Evolutionary conservation across 2,329 filamentous ascomycete species (phyloP).

Genomic region (Atkinsonella hypoxylon): DNA sequence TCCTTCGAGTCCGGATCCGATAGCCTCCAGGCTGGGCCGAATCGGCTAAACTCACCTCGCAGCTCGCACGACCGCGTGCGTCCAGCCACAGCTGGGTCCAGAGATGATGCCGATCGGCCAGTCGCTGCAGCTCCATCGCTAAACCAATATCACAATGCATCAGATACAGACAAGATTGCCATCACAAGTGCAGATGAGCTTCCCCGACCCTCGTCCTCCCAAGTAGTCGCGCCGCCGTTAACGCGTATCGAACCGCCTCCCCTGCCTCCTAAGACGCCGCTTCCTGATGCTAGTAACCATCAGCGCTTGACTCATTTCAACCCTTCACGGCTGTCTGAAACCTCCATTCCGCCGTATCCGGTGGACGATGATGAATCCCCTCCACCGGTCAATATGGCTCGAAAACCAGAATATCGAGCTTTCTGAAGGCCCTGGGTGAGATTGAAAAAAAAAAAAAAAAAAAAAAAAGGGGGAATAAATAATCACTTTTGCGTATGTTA

Average conservation of each 20-base stretch:
- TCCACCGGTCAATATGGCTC: constrained; percentile 71
- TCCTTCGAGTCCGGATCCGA: constrained; percentile 48
- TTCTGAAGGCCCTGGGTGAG: neutral
- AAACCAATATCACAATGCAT: constrained; percentile 43
- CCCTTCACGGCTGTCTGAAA: constrained; percentile 20
- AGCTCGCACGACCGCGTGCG: constrained; percentile 36
- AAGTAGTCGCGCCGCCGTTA: constrained; percentile 19
- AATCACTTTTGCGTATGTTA: too few relatives aligned
- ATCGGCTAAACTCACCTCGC: constrained; percentile 32
- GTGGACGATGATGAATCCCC: constrained; percentile 67
- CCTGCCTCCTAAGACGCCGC: constrained; percentile 64
- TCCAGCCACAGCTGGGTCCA: constrained; percentile 19
- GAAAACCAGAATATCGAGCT: constrained; percentile 63
- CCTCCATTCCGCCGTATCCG: constrained; percentile 59
- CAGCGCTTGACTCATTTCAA: constrained; percentile 15
- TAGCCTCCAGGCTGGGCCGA: constrained; percentile 28
- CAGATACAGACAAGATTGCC: constrained; percentile 56
- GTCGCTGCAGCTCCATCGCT: constrained; percentile 45
- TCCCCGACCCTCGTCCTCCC: constrained; percentile 26
- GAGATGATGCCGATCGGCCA: constrained; percentile 39
- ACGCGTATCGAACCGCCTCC: constrained; percentile 51
- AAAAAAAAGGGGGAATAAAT: too few relatives aligned
- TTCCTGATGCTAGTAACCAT: constrained; percentile 35
- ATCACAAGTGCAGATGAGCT: constrained; percentile 49
- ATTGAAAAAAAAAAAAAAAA: too few relatives aligned